Base-by-base conservation (phyloP, 129 eudicot species). In the Artemisia tridentata region DNA sequence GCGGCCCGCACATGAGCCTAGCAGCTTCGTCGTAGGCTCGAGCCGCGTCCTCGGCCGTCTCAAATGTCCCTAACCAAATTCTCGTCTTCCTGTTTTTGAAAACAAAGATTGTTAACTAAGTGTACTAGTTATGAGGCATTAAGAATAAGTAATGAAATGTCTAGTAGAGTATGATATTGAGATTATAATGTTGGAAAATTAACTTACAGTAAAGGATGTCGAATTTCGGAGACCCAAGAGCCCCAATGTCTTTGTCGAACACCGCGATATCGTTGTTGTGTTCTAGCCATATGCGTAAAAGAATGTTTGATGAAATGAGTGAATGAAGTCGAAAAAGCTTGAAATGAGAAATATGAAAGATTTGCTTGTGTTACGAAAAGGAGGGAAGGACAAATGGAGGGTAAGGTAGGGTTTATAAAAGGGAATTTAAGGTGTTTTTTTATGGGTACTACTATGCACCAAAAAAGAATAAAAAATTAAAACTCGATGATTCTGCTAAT, bases 181-280 rank as follows among this genome's bases (percentile, higher is more conserved):
- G 34, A 29, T 29, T 29, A 29, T 4, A 29, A 29, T 29, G 71
- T 52, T 5, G 54, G 47, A 46, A 74, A 50, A 52, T 48, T 3
- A 56, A 70, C 90, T 90, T 86, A 90, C 96, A 89, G 45, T 59
- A 89, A 66, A 17, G 96, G 96, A 49, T 89, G 96, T 18, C 92
- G 96, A 50, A 90, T 90, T 86, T 90, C 96, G 71, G 96, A 90
- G 3, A 90, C 96, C 96, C 96, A 90, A 19, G 96, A 90, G 61
- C 96, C 96, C 96, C 96, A 90, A 79, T 90, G 96, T 77, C 96
- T 54, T 72, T 90, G 96, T 9, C 96, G 83, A 48, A 90, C 96
- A 2, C 96, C 96, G 5, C 93, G 80, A 55, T 72, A 90, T 2
- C 93, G 83, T 11, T 90, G 93, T 10, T 90, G 96, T 3, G 93